Evolutionary conservation across 257 asterid species (phyloP), one percentile per base, ranked within the genome.

Genomic region (Nicotiana sylvestris): DNA sequence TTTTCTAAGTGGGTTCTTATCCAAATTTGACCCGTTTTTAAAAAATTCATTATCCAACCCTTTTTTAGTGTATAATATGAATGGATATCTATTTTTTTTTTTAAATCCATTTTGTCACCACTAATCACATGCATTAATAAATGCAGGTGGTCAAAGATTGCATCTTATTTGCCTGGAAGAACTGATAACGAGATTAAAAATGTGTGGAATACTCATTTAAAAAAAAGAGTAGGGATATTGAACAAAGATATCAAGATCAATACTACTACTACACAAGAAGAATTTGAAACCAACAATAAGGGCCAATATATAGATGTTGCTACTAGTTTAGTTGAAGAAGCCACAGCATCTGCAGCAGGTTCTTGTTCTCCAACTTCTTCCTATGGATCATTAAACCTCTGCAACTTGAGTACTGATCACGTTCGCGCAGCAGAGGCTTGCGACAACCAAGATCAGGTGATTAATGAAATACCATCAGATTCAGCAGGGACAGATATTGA

Each of bases 181-280:
- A 94, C 98, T 0, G 98, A 94, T 69, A 94, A 94, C 3, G 98
- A 94, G 91, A 91, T 94, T 9, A 94, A 94, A 82, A 94, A 94
- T 17, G 91, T 92, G 33, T 94, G 98, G 98, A 92, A 94, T 69
- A 93, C 97, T 1, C 88, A 89, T 70, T 83, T 94, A 64, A 94
- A 93, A 93, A 94, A 93, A 76, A 90, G 84, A 77, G 30, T 83
- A 12, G 46, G 61, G 1, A 11, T 43, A 43, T 15, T 70, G 78
- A 43, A 72, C 21, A 72, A 72, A 70, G 58, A 29, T 17, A 66
- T 29, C 51, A 55, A 15, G 60, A 55, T 55, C n/a, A 55, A 4
- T 55, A 55, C 6, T 13, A 13, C 60, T 4, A 13, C n/a, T 55
- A 29, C 30, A 29, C n/a, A 15, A 55, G 60, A 55, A 55, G 60